Base-by-base conservation (phyloP, 2,329 filamentous ascomycete species). In the Diaporthe batatas region DNA sequence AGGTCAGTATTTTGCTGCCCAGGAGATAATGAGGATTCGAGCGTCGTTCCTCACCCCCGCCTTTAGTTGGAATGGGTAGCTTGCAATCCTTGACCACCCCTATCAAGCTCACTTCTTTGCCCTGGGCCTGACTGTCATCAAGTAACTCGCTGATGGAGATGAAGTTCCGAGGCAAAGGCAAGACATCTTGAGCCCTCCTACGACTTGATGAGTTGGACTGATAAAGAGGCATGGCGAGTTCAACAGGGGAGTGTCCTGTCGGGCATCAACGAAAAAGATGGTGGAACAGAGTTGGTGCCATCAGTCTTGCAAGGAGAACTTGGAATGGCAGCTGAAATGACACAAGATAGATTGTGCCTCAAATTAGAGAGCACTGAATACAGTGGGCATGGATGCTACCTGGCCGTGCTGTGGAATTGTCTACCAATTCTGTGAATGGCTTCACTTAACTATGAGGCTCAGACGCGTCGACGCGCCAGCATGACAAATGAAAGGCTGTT, bases 41-140 rank as follows among this genome's bases (percentile, higher is more conserved):
- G 25, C 49, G 21, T 34, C 72, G 44, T 36, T 34, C 32, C 80
- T 75, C 81, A 86, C 93, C 91, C 32, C 80, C 77, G 29, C 88
- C 86, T 70, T 74, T 83, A 1, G 90, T 90, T 14, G 79, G 71
- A 0, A 84, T 84, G 0, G 90, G 88, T 0, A 85, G 81, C 72
- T 89, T 86, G 64, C 86, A 87, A 76, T 96, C 93, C 68, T 90
- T 89, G 4, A 96, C 88, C 6, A 96, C 81, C 1, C 94, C 95
- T 67, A 94, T 87, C 53, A 96, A 82, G 81, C 85, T 92, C 75
- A 91, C 84, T 7, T 83, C 72, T 2, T 54, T 76, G 36, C 79
- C 75, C 34, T 76, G 21, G 11, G 75, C 59, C 58, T 81, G 71
- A 32, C 80, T 79, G 25, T 80, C 81, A 67, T 87, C 81, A 74